Evolutionary conservation across 2,329 filamentous ascomycete genomes (phyloP).

Genomic region (Xylaria hypoxylon): DNA sequence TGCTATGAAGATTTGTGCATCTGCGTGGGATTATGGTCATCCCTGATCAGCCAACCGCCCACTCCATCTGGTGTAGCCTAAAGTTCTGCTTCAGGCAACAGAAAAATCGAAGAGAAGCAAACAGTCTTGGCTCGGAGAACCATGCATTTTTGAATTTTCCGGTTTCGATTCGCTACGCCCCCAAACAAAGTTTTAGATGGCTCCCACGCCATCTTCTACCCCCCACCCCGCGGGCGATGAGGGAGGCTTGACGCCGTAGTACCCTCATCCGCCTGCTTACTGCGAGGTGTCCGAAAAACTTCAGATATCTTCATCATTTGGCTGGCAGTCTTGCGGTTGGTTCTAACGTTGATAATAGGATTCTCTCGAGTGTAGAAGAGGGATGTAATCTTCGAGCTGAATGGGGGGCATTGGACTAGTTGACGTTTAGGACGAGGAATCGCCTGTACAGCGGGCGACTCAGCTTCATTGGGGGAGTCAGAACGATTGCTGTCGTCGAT

Average conservation of each 20-base stretch:
- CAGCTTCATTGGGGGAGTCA: background rate
- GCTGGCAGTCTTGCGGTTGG: constrained; percentile 39
- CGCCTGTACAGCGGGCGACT: constrained; percentile 10
- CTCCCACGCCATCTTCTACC: background rate
- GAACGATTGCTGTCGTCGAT: background rate
- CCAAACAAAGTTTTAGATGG: background rate
- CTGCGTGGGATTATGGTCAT: background rate
- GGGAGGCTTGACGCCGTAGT: background rate
- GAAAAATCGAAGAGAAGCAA: constrained; percentile 12
- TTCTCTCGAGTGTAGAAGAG: constrained; percentile 41
- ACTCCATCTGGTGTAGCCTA: background rate
- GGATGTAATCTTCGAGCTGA: constrained; percentile 35
- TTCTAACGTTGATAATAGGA: constrained; percentile 39
- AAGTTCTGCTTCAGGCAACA: background rate
- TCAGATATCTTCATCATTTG: constrained; percentile 39
- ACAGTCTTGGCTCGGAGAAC: background rate
- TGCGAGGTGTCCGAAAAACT: background rate
- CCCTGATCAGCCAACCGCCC: background rate
- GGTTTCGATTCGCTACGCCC: no score
- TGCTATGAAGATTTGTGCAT: background rate
- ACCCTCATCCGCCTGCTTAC: background rate
- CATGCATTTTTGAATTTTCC: background rate
- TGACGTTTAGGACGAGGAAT: constrained; percentile 25
- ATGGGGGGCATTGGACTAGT: constrained; percentile 35
- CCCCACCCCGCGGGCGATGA: background rate